Evolutionary conservation across 2,329 filamentous ascomycete genomes (phyloP).

Genomic region (Pleurostoma richardsiae): DNA sequence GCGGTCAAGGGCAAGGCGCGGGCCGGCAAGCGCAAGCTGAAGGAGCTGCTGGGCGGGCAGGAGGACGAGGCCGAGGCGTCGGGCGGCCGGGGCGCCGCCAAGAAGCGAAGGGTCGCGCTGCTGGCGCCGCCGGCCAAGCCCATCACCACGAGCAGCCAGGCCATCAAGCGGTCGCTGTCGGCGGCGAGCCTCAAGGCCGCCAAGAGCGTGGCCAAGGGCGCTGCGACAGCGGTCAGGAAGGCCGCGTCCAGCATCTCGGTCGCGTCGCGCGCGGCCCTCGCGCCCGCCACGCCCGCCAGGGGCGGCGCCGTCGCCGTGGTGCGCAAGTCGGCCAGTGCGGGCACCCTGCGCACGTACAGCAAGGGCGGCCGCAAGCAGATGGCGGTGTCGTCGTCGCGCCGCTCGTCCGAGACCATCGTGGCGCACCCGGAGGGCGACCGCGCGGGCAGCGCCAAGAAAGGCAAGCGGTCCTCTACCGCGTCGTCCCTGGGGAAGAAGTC

Average conservation of each 20-base stretch:
- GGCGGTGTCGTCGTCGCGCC: conserved; percentile 7
- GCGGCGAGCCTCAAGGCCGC: conserved; percentile 22
- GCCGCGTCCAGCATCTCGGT: conserved; percentile 31
- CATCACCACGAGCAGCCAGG: conserved; percentile 1
- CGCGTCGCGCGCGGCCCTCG: conserved; percentile 22
- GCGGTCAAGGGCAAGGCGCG: conserved; percentile 34
- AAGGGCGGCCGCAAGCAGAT: conserved; percentile 9
- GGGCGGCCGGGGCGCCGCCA: conserved; percentile 16
- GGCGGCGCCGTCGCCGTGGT: neutral
- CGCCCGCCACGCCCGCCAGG: neutral
- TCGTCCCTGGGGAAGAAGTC: too few species aligned
- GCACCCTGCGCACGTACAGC: conserved; percentile 7
- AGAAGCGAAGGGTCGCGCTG: conserved; percentile 43
- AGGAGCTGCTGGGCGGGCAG: conserved; percentile 43
- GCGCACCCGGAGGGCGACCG: conserved; percentile 1
- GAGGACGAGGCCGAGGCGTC: conserved; percentile 17
- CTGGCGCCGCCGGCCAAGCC: conserved; percentile 19
- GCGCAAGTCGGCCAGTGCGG: conserved; percentile 8
- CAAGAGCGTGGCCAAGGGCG: conserved; percentile 27
- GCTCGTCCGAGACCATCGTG: conserved; percentile 2
- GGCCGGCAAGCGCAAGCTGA: conserved; percentile 51
- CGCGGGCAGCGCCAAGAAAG: neutral
- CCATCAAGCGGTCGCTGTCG: conserved; percentile 26
- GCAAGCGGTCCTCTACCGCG: neutral
- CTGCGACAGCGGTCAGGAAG: conserved; percentile 30